A percentile compares a stretch with the other conserved stretches of the same genome.
Evolutionary conservation across 2,329 filamentous ascomycete species (phyloP).

Genomic region (Alternaria consortialis): DNA sequence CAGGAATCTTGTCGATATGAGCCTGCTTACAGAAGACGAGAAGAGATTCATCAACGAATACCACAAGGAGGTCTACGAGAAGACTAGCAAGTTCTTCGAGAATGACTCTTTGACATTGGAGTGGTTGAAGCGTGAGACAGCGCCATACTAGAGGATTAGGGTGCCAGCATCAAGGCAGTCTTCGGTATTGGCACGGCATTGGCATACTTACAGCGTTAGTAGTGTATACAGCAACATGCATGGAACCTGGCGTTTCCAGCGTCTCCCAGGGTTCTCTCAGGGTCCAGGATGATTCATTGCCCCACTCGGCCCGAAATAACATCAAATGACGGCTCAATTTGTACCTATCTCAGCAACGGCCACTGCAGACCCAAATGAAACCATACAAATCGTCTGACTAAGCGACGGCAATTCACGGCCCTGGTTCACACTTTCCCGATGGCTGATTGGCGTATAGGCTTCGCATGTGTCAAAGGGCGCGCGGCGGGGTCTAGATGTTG

Average conservation of each 20-base stretch:
- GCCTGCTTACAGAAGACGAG: slow-evolving; percentile 75
- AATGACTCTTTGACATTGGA: slow-evolving; percentile 74
- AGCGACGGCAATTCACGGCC: slow-evolving; percentile 39
- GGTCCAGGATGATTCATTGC: slow-evolving; percentile 20
- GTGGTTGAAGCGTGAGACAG: slow-evolving; percentile 91
- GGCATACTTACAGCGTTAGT: slow-evolving; percentile 25
- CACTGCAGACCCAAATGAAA: slow-evolving; percentile 4
- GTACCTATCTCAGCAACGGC: slow-evolving; percentile 5
- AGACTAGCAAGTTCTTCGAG: slow-evolving; percentile 80
- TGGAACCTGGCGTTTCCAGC: slow-evolving; percentile 24
- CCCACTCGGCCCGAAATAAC: slow-evolving; percentile 12
- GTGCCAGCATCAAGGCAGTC: slow-evolving; percentile 15
- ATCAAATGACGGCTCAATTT: slow-evolving; percentile 11
- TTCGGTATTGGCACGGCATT: slow-evolving; percentile 27
- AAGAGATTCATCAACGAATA: slow-evolving; percentile 89
- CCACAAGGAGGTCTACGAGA: slow-evolving; percentile 80
- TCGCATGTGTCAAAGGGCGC: slow-evolving; percentile 36
- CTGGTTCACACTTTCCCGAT: slow-evolving; percentile 3
- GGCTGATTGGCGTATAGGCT: slow-evolving; percentile 27
- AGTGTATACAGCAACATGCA: slow-evolving; percentile 19
- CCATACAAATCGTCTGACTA: slow-evolving; percentile 24
- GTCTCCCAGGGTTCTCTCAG: slow-evolving; percentile 12
- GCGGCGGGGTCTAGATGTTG: slow-evolving; percentile 28
- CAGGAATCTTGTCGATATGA: slow-evolving; percentile 81
- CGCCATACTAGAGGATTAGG: slow-evolving; percentile 54